Evolutionary conservation across 1,284 basidiomycete genomes (phyloP).

Genomic region (Prillingera fragicola): DNA sequence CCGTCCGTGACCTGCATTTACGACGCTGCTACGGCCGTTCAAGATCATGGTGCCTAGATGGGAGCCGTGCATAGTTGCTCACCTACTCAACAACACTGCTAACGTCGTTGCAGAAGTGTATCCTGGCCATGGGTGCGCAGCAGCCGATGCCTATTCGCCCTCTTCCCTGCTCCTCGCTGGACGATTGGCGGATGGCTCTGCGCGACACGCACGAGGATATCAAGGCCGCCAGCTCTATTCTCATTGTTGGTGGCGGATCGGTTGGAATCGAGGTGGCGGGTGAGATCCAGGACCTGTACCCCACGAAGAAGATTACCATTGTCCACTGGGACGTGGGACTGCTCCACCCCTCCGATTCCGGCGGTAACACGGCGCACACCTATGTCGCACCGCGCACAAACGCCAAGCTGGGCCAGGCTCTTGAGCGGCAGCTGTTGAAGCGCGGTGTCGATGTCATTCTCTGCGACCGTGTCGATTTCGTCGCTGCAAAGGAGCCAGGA

Average conservation of each 20-base stretch:
- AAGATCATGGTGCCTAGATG: too few species aligned
- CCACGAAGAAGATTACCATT: slow-evolving; percentile 29
- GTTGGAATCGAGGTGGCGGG: slow-evolving; percentile 52
- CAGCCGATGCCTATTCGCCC: slow-evolving; percentile 44
- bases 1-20: too few species aligned
- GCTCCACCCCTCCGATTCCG: slow-evolving; percentile 22
- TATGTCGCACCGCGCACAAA: slow-evolving; percentile 24
- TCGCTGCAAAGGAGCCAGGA: slow-evolving; percentile 12
- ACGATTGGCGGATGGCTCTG: slow-evolving; percentile 23
- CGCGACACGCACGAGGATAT: slow-evolving; percentile 36
- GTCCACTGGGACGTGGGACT: slow-evolving; percentile 26
- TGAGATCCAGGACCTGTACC: slow-evolving; percentile 30
- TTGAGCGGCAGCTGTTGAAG: slow-evolving; percentile 35
- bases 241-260: slow-evolving; percentile 49
- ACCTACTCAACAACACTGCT: not conserved
- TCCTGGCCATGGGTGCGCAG: slow-evolving; percentile 41
- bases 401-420: slow-evolving; percentile 29
- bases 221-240: slow-evolving; percentile 32
- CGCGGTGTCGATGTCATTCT: slow-evolving; percentile 45
- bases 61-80: not conserved
- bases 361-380: slow-evolving; percentile 6
- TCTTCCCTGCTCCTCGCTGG: slow-evolving; percentile 20
- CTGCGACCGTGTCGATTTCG: slow-evolving; percentile 37
- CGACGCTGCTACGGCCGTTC: too few species aligned
- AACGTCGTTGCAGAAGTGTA: slow-evolving; percentile 23